phyloP scores from a whole-genome alignment of 2,329 filamentous ascomycete species.

The Colletotrichum camelliae region DNA sequence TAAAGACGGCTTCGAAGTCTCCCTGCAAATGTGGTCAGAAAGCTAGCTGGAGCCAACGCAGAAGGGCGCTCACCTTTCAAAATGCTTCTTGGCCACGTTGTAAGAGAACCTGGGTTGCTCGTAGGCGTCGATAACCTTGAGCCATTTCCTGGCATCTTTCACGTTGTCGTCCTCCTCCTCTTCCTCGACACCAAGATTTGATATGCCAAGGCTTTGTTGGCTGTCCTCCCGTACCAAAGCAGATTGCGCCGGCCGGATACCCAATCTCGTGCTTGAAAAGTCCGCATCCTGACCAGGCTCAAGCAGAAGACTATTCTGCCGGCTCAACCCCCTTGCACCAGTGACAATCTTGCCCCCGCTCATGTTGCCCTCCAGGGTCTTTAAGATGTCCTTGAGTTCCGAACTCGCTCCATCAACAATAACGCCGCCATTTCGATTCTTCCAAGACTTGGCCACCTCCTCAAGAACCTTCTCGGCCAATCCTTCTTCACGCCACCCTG shows the following conservation, averaged over 20 bases:
- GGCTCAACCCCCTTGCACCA: constrained; percentile 57
- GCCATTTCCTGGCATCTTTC: constrained; percentile 78
- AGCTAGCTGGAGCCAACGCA: neutral
- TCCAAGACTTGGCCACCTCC: constrained; percentile 91
- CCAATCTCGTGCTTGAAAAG: constrained; percentile 59
- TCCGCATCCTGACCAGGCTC: constrained; percentile 58
- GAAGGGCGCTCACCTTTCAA: constrained; percentile 68
- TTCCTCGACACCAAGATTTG: constrained; percentile 55
- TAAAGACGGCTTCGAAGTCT: constrained; percentile 69
- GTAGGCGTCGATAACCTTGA: constrained; percentile 83
- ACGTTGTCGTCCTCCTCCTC: constrained; percentile 62
- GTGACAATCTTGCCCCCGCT: constrained; percentile 75
- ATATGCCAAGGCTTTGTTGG: constrained; percentile 69
- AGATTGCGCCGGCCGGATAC: constrained; percentile 50
- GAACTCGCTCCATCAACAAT: constrained; percentile 85
- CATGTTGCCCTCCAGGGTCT: constrained; percentile 86
- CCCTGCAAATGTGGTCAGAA: constrained; percentile 45
- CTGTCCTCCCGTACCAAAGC: constrained; percentile 62
- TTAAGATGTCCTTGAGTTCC: constrained; percentile 81
- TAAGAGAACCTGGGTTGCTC: constrained; percentile 83
- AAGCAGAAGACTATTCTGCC: constrained; percentile 70
- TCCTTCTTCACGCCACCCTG: constrained; percentile 95
- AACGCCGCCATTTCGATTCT: constrained; percentile 84
- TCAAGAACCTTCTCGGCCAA: constrained; percentile 91
- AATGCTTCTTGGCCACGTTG: constrained; percentile 85